Conservation (phyloP, 176 grass and related monocot species). For the Oryza australiensis region DNA sequence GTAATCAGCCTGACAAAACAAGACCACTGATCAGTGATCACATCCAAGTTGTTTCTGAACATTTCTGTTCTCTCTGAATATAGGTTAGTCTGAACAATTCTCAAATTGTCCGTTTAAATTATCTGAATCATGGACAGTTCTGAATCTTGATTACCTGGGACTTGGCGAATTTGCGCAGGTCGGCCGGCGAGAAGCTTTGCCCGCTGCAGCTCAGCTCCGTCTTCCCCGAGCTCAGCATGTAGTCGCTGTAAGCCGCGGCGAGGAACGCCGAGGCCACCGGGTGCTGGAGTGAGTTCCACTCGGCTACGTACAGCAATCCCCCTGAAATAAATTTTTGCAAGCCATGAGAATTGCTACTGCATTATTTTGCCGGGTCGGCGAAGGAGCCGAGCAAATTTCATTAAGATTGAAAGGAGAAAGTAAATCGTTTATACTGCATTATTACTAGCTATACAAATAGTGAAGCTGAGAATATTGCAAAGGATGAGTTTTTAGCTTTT, state of each 20-base stretch:
- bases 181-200: conserved; percentile 42
- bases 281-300: conserved; percentile 81
- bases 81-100: background rate
- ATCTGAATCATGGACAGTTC: background rate
- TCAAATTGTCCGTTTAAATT: background rate
- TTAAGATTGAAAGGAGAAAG: too few species aligned
- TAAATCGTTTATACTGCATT: too few species aligned
- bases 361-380: too few species aligned
- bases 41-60: background rate
- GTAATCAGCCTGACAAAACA: conserved; percentile 55
- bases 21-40: background rate
- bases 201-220: conserved; percentile 54
- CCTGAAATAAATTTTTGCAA: conserved; percentile 22
- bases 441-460: background rate
- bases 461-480: background rate
- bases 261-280: conserved; percentile 75
- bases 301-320: conserved; percentile 59
- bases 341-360: background rate
- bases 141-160: conserved; percentile 56
- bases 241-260: conserved; percentile 62
- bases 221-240: conserved; percentile 57
- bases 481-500: too few species aligned
- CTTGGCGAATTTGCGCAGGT: conserved; percentile 75
- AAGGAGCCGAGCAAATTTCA: too few species aligned
- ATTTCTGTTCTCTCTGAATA: background rate